Conservation (phyloP, 129 eudicot genomes). For the Flaveria sonorensis region DNA sequence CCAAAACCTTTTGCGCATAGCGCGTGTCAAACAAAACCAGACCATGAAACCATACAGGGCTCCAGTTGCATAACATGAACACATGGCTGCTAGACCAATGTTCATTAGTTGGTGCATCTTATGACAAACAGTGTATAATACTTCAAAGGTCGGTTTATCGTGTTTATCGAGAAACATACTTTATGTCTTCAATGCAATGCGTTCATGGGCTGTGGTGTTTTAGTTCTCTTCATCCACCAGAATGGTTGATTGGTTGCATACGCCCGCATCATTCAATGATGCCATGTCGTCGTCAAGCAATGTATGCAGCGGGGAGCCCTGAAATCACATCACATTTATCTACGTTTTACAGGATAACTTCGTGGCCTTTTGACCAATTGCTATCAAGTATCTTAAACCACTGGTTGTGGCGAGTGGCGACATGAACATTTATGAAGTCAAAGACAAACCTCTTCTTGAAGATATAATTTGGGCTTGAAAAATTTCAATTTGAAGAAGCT, state of each 20-base stretch:
- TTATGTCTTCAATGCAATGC: background rate
- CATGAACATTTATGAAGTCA: conserved; percentile 2
- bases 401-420: no score
- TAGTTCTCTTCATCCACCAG: conserved; percentile 69
- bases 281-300: conserved; percentile 85
- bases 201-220: conserved; percentile 15
- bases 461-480: conserved; percentile 61
- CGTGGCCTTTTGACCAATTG: no score
- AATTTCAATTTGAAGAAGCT: conserved; percentile 89
- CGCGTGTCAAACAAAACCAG: background rate
- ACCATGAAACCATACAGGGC: conserved; percentile 6
- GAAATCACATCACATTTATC: conserved; percentile 22
- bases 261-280: conserved; percentile 73
- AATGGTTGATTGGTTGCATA: conserved; percentile 72
- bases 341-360: background rate
- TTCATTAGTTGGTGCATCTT: background rate
- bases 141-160: background rate
- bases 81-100: background rate
- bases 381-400: background rate
- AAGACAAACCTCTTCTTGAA: conserved; percentile 80
- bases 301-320: conserved; percentile 73
- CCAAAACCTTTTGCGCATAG: background rate
- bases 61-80: background rate
- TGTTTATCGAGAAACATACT: conserved; percentile 12
- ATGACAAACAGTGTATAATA: background rate